Evolutionary conservation across 345 rosid species (phyloP).

Genomic region (Physaria fendleri): DNA sequence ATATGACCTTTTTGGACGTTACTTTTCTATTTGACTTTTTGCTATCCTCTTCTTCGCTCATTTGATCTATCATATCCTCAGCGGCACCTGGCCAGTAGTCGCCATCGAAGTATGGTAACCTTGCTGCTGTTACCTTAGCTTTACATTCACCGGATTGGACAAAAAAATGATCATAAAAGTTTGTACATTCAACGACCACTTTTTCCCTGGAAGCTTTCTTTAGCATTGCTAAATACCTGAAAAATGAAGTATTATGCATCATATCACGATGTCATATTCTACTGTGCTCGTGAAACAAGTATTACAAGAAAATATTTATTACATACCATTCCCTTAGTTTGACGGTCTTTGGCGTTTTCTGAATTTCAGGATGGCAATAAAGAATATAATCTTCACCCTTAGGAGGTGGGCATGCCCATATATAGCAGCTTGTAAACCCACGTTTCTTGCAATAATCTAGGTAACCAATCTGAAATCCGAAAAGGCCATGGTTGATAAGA

Average conservation of each 20-base stretch:
- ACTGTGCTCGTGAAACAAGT: not conserved
- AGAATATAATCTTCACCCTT: constrained; percentile 98
- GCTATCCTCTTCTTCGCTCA: constrained; percentile 92
- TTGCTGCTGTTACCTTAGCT: constrained; percentile 92
- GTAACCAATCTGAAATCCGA: constrained; percentile 77
- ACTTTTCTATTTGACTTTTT: constrained; percentile 83
- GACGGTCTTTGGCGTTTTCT: constrained; percentile 97
- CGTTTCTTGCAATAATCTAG: constrained; percentile 97
- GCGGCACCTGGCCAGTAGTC: constrained; percentile 99
- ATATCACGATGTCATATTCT: constrained; percentile 16
- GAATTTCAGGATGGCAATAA: constrained; percentile 98
- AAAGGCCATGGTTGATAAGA: not conserved
- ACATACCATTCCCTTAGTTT: constrained; percentile 96
- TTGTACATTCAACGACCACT: constrained; percentile 78
- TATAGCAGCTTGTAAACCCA: constrained; percentile 98
- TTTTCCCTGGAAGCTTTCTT: constrained; percentile 83
- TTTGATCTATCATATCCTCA: constrained; percentile 84
- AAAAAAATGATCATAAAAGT: constrained; percentile 92
- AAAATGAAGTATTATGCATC: constrained; percentile 5
- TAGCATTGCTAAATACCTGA: constrained; percentile 89
- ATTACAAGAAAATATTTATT: not conserved
- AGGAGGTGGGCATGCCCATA: constrained; percentile 99
- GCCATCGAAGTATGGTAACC: constrained; percentile 98
- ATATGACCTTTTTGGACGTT: constrained; percentile 70
- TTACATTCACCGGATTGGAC: constrained; percentile 72